Percentiles rank a stretch among this genome's conserved stretches.
Conservation (phyloP, 768 basidiomycete genomes). For the Hysterangium stoloniferum region DNA sequence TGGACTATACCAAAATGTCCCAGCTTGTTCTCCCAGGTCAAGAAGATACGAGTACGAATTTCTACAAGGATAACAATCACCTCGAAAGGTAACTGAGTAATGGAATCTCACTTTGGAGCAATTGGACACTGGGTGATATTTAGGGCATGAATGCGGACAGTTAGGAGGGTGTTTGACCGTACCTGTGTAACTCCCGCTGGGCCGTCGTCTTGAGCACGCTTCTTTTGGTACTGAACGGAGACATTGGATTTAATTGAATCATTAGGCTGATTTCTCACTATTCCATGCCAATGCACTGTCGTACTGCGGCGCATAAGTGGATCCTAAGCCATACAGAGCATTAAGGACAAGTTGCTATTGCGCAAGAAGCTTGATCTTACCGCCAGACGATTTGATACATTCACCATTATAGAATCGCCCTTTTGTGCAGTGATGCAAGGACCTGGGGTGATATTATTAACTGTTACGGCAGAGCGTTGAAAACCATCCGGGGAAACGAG, state of each 20-base stretch:
- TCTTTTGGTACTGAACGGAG: background rate
- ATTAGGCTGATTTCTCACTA: background rate
- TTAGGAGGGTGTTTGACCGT: background rate
- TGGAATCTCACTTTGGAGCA: background rate
- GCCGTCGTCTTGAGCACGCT: constrained; percentile 4
- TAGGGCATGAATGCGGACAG: background rate
- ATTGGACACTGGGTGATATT: constrained; percentile 5
- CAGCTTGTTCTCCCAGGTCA: constrained; percentile 9
- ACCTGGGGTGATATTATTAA: constrained; percentile 18
- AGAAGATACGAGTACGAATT: constrained; percentile 7
- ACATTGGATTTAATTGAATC: background rate
- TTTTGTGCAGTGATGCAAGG: constrained; percentile 19
- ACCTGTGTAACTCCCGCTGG: constrained; percentile 10
- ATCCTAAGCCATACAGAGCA: background rate
- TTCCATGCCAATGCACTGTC: constrained; percentile 11
- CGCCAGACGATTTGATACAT: constrained; percentile 5
- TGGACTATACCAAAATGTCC: constrained; percentile 2
- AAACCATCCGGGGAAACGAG: constrained; percentile 28
- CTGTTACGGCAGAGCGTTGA: constrained; percentile 17
- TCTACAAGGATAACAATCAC: no score
- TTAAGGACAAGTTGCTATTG: background rate
- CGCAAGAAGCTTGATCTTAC: background rate
- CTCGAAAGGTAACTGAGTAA: background rate
- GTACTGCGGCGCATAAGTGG: constrained; percentile 11
- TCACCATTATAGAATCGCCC: constrained; percentile 12